Conservation (phyloP, 2,329 filamentous ascomycete species). For the Bipolaris zeicola region DNA sequence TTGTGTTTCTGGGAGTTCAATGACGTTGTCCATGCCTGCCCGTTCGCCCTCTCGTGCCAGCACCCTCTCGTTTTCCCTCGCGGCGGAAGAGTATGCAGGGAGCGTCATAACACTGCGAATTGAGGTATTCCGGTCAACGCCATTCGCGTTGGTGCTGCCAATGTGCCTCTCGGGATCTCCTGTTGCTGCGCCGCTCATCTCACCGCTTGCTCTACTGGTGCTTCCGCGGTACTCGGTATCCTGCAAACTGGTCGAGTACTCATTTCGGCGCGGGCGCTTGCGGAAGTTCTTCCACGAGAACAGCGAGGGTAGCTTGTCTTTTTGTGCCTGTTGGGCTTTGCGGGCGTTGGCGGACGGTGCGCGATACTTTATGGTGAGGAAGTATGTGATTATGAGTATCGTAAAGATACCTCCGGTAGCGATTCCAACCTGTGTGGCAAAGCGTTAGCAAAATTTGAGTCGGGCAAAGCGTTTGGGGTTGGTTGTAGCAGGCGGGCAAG, state of each 20-base stretch:
- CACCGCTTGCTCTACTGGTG: constrained; percentile 29
- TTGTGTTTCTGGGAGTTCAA: constrained; percentile 80
- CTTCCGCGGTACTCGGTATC: constrained; percentile 38
- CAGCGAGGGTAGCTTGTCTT: constrained; percentile 39
- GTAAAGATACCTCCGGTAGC: constrained; percentile 37
- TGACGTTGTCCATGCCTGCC: constrained; percentile 85
- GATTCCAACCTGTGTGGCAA: constrained; percentile 30
- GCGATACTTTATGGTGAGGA: constrained; percentile 35
- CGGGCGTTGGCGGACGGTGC: constrained; percentile 15
- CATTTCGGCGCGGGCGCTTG: constrained; percentile 34
- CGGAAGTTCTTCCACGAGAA: constrained; percentile 40
- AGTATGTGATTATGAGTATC: constrained; percentile 42
- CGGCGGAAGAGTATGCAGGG: constrained; percentile 77
- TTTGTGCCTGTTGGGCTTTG: constrained; percentile 18
- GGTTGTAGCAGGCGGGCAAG: not conserved
- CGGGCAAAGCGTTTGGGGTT: not conserved
- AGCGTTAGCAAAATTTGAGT: constrained; percentile 17
- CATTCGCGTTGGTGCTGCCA: constrained; percentile 40
- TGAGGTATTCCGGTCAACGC: constrained; percentile 80
- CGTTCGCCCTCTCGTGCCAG: constrained; percentile 89
- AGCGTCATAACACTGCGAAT: constrained; percentile 94
- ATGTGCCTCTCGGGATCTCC: constrained; percentile 37
- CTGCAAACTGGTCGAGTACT: constrained; percentile 44
- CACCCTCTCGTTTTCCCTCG: constrained; percentile 77
- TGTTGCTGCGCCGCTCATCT: constrained; percentile 37